These are phyloP conservation scores for Rhodotorula sp. DNA, from an alignment of 1,284 basidiomycete genomes.

Conservation along the genomic window DNA sequence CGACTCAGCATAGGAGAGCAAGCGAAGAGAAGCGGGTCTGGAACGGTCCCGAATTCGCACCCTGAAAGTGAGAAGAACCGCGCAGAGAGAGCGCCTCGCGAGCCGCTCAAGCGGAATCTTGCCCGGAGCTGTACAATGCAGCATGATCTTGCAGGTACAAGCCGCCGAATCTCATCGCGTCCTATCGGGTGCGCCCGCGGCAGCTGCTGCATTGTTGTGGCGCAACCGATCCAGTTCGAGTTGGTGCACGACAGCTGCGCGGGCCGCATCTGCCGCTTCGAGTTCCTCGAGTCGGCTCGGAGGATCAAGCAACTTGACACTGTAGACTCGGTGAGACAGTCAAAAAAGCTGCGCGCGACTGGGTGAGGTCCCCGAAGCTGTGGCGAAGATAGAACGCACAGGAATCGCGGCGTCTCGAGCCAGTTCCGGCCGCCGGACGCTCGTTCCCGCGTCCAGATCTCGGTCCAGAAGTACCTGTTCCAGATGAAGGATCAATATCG, in stretches of 20 bases:
- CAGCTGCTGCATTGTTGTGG: too few relatives aligned
- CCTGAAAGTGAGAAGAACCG: too few relatives aligned
- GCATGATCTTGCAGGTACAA: too few relatives aligned
- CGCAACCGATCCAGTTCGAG: constrained; percentile 2
- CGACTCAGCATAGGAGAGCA: too few relatives aligned
- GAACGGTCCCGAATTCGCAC: too few relatives aligned
- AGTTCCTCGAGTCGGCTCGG: constrained; percentile 22
- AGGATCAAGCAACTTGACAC: constrained; percentile 29
- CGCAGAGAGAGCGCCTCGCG: too few relatives aligned
- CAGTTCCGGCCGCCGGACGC: constrained; percentile 70
- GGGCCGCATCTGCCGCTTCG: constrained; percentile 18
- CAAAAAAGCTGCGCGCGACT: background rate
- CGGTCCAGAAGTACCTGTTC: constrained; percentile 77
- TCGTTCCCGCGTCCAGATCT: constrained; percentile 94
- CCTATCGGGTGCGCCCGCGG: background rate
- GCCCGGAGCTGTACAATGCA: too few relatives aligned
- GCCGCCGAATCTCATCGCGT: background rate
- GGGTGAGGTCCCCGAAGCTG: too few relatives aligned
- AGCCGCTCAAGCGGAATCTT: too few relatives aligned
- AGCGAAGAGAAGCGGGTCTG: too few relatives aligned
- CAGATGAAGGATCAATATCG: background rate
- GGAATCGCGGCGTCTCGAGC: constrained; percentile 69
- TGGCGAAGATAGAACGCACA: constrained; percentile 64
- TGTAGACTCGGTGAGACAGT: background rate
- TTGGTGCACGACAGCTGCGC: background rate